These are phyloP conservation scores for Plasmodium berghei DNA, from an alignment of 169 alveolate genomes.

Conservation along the genomic window DNA sequence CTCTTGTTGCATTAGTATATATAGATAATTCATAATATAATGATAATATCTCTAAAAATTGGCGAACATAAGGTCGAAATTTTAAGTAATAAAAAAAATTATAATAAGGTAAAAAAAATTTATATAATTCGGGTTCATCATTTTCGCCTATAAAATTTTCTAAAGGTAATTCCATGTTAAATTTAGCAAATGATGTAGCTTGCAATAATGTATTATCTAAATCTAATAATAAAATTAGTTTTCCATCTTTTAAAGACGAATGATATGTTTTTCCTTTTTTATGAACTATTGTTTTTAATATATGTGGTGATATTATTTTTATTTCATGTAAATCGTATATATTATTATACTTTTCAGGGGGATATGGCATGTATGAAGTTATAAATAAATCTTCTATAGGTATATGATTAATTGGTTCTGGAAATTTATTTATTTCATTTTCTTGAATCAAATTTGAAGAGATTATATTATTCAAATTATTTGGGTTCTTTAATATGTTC, in stretches of 20 bases:
- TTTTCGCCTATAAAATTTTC: slow-evolving; percentile 89
- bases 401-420: slow-evolving; percentile 5
- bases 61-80: slow-evolving; percentile 92
- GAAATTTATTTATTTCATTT: background rate
- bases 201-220: slow-evolving; percentile 93
- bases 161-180: slow-evolving; percentile 88
- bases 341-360: slow-evolving; percentile 72
- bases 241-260: slow-evolving; percentile 82
- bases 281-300: slow-evolving; percentile 42
- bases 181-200: slow-evolving; percentile 89
- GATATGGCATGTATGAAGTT: slow-evolving; percentile 71
- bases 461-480: too few relatives aligned
- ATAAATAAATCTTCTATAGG: slow-evolving; percentile 44
- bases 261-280: slow-evolving; percentile 52
- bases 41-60: slow-evolving; percentile 88
- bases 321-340: slow-evolving; percentile 76
- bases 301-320: slow-evolving; percentile 72
- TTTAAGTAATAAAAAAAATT: slow-evolving; percentile 90
- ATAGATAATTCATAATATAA: slow-evolving; percentile 92
- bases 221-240: slow-evolving; percentile 89
- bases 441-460: background rate
- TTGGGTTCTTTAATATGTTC: too few relatives aligned
- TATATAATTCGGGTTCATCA: slow-evolving; percentile 93
- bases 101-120: slow-evolving; percentile 90
- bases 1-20: slow-evolving; percentile 94